Conservation (phyloP, 2,329 filamentous ascomycete genomes). For the Alternaria atra region DNA sequence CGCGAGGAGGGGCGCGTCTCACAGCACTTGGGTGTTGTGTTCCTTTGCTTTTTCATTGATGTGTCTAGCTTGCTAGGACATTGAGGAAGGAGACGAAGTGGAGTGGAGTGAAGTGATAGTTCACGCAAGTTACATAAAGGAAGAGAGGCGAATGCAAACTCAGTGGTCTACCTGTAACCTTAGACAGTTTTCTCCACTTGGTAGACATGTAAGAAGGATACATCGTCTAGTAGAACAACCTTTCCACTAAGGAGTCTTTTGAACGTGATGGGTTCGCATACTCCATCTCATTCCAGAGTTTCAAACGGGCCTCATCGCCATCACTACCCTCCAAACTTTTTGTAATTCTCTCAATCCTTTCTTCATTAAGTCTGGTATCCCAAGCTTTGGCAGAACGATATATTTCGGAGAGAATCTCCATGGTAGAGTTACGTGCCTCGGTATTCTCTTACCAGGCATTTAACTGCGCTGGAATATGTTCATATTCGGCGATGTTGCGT, state of each 20-base stretch:
- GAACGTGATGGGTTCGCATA: neutral
- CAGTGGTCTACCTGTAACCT: neutral
- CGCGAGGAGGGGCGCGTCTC: slow-evolving; percentile 7
- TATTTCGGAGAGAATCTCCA: neutral
- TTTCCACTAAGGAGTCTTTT: neutral
- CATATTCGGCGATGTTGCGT: neutral
- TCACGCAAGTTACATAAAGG: neutral
- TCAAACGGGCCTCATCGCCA: neutral
- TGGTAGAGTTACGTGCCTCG: neutral
- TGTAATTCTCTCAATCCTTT: neutral
- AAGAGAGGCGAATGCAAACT: neutral
- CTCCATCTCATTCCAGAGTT: neutral
- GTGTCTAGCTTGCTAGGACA: slow-evolving; percentile 8
- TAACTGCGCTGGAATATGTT: neutral
- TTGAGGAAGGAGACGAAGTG: slow-evolving; percentile 10
- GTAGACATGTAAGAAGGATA: neutral
- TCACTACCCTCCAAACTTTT: neutral
- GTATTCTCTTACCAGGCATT: neutral
- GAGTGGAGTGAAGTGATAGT: neutral
- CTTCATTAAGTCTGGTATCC: neutral
- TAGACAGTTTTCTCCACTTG: neutral
- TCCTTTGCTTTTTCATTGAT: slow-evolving; percentile 13
- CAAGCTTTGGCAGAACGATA: neutral
- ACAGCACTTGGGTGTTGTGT: slow-evolving; percentile 2
- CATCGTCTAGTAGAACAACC: neutral